Evolutionary conservation across 768 basidiomycete genomes (phyloP).

Genomic region (Mycena capillaripes): DNA sequence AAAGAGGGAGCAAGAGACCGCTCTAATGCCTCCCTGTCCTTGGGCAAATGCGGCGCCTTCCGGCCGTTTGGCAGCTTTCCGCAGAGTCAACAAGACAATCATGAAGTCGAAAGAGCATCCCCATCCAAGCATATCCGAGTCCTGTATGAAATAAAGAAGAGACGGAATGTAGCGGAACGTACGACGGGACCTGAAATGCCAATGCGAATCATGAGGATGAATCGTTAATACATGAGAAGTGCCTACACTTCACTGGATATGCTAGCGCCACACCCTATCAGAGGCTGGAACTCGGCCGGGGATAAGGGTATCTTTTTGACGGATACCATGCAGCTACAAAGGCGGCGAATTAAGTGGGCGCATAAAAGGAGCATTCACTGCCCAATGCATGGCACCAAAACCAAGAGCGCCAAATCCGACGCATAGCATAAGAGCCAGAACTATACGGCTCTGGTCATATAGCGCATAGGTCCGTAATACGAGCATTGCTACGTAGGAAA

Average conservation of each 20-base stretch:
- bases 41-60: not conserved
- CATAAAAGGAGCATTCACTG: too few species aligned
- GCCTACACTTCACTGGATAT: not conserved
- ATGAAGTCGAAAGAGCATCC: constrained; percentile 54
- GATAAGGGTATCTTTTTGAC: not conserved
- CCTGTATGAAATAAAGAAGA: constrained; percentile 36
- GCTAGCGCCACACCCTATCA: not conserved
- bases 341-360: not conserved
- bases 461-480: too few species aligned
- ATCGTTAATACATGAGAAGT: not conserved
- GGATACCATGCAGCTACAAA: not conserved
- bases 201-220: too few species aligned
- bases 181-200: constrained; percentile 32
- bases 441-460: not conserved
- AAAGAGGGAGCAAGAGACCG: not conserved
- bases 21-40: too few species aligned
- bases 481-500: too few species aligned
- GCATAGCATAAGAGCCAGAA: not conserved
- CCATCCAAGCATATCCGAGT: constrained; percentile 51
- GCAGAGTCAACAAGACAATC: constrained; percentile 50
- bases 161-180: not conserved
- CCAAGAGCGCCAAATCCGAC: not conserved
- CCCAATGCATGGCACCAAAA: not conserved
- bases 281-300: not conserved
- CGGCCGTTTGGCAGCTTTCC: constrained; percentile 39